These are phyloP conservation scores for Globisporangium canariense DNA, from an alignment of 352 stramenopile genomes.

Conservation along the genomic window DNA sequence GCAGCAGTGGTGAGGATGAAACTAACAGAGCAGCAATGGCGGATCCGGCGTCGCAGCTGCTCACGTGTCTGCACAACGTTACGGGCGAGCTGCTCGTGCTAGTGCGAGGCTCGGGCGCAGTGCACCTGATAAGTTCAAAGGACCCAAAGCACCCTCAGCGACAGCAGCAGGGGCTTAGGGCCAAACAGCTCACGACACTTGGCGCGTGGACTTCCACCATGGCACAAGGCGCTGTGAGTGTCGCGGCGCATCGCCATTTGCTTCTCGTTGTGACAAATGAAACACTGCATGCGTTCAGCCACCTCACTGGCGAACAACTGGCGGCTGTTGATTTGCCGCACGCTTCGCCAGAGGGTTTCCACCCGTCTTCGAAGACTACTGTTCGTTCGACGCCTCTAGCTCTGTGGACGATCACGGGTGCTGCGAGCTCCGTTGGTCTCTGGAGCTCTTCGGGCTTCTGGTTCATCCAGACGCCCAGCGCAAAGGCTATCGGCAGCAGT, in stretches of 20 bases:
- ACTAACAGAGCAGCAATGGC: background rate
- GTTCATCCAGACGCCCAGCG: conserved; percentile 51
- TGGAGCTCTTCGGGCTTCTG: conserved; percentile 57
- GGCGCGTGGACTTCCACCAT: conserved; percentile 17
- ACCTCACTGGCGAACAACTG: conserved; percentile 45
- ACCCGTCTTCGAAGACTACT: background rate
- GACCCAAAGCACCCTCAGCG: background rate
- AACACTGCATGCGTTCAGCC: conserved; percentile 43
- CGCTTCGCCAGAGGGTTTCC: background rate
- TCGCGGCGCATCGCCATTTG: conserved; percentile 46
- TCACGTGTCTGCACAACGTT: conserved; percentile 57
- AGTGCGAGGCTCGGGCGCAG: conserved; percentile 21
- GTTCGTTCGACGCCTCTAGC: background rate
- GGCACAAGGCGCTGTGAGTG: conserved; percentile 9
- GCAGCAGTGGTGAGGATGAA: background rate
- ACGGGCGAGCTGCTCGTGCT: conserved; percentile 77
- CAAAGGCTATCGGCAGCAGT: conserved; percentile 35
- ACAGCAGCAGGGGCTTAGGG: background rate
- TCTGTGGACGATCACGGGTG: conserved; percentile 51
- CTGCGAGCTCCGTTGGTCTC: conserved; percentile 53
- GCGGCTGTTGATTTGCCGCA: conserved; percentile 30
- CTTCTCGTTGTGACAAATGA: conserved; percentile 24
- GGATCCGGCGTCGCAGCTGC: conserved; percentile 14
- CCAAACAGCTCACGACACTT: conserved; percentile 29
- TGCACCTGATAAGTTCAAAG: conserved; percentile 45